Evolutionary conservation across 2,329 filamentous ascomycete genomes (phyloP), one percentile per base, ranked within the genome.

Genomic region (Fusarium sp.): DNA sequence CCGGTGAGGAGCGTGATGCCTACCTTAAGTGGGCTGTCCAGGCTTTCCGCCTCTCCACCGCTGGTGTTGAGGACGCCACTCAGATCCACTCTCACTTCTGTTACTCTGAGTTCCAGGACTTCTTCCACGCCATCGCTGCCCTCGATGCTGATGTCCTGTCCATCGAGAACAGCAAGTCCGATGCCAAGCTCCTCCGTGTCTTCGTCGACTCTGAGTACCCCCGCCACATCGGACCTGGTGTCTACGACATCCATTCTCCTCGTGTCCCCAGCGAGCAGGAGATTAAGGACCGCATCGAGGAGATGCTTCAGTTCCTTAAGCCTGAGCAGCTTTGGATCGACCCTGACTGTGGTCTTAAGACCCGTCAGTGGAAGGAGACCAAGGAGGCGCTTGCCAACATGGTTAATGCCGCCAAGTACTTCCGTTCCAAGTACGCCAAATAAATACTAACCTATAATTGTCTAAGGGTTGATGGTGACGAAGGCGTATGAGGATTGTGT

Each of bases 71-170:
- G 85, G 93, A 99, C 84, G 93, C 92, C 63, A 99, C 96, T 75
- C 96, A 99, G 89, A 98, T 99, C 83, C 96, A 99, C 92, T 98
- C 94, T 71, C 96, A 99, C 89, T 99, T 99, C 93, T 99, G 96
- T 85, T 99, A 99, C 91, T 98, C 96, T 54, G 96, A 99, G 89
- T 99, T 99, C 93, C 96, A 99, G 87, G 96, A 99, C 88, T 99
- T 99, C 90, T 99, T 99, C 94, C 93, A 98, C 85, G 96, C 96
- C 85, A 99, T 99, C 77, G 93, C 96, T 72, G 95, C 96, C 67
- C 92, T 99, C 72, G 96, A 99, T 81, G 95, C 96, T 70, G 96
- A 99, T 84, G 96, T 99, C 70, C 91, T 99, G 78, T 97, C 93
- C 80, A 99, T 99, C 77, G 96, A 99, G 92, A 99, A 99, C 93